Conservation (phyloP, 371 early-diverging fungal genomes). For the Lichtheimia ornata region DNA sequence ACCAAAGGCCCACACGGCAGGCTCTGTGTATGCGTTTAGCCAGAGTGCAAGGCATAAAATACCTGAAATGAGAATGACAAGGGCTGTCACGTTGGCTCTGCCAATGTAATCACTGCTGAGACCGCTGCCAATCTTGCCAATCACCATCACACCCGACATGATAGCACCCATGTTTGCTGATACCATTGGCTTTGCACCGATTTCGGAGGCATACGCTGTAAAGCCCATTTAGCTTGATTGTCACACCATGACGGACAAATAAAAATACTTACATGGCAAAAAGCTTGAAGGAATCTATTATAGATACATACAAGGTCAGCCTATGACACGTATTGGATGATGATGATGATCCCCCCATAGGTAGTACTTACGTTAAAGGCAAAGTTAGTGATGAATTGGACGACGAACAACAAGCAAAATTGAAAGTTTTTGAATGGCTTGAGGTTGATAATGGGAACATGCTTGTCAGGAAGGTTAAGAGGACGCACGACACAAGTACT, state of each 20-base stretch:
- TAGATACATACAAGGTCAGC: too few species aligned
- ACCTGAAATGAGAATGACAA: constrained; percentile 47
- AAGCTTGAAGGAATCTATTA: constrained; percentile 23
- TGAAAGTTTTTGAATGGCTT: constrained; percentile 33
- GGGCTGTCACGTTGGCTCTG: constrained; percentile 52
- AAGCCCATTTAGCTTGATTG: not conserved
- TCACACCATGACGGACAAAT: not conserved
- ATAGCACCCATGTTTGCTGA: constrained; percentile 48
- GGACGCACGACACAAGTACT: constrained; percentile 52
- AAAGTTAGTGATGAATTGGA: constrained; percentile 43
- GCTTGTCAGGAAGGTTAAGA: constrained; percentile 29
- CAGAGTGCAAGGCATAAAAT: constrained; percentile 40
- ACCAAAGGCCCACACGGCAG: constrained; percentile 42
- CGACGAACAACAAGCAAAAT: constrained; percentile 29
- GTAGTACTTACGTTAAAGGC: constrained; percentile 33
- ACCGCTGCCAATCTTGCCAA: constrained; percentile 59
- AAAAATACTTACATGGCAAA: constrained; percentile 23
- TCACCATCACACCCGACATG: constrained; percentile 50
- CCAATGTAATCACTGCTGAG: constrained; percentile 57
- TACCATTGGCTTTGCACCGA: constrained; percentile 33
- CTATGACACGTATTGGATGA: not conserved
- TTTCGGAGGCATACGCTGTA: constrained; percentile 38
- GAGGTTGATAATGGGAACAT: constrained; percentile 18
- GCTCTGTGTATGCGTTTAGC: constrained; percentile 35
- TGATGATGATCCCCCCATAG: not conserved